Evolutionary conservation across 2,329 filamentous ascomycete species (phyloP), one percentile per base, ranked within the genome.

Genomic region (Waltergamsia citrina): DNA sequence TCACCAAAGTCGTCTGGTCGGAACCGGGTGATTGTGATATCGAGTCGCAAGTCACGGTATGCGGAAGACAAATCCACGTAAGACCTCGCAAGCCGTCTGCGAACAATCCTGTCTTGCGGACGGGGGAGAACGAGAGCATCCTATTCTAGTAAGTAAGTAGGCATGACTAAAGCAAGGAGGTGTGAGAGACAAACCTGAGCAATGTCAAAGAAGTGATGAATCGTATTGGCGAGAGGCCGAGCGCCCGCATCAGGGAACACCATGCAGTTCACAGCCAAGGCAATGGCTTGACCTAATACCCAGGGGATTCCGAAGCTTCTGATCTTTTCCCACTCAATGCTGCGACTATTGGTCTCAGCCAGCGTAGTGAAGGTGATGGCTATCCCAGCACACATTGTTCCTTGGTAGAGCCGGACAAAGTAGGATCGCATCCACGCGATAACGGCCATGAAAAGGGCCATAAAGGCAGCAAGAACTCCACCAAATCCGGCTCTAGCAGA

Each of bases 31-130:
- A 75, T 51, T 2, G 71, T 69, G n/a, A 74, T 59, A 35, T 76
- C 72, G 34, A 74, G 61, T 10, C 62, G 60, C 38, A 77, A 60
- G 42, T 78, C 73, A 47, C 72, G 61, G 38, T 71, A 65, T 3
- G 65, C 66, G 40, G 71, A 59, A 11, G 72, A 74, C 35, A 77
- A 56, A 37, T 70, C 63, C 38, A 76, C 69, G 38, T 74, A 74
- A 1, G 64, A 60, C 39, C 60, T 62, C 5, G 65, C 61, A 14
- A 78, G 51, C 24, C 60, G 55, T 28, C 65, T 57, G 21, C 66
- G 60, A 4, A 40, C 56, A 30, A 45, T 45, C 3, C 42, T 46
- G 29, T 55, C 48, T 32, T 46, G 48, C 3, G 48, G 46, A 3
- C 45, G 48, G 16, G 53, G 51, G 9, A 53, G 46, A 14, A 50